Percentiles rank a stretch among this genome's conserved stretches.
Conservation (phyloP, 2,329 filamentous ascomycete genomes). For the Beauveria sp. region DNA sequence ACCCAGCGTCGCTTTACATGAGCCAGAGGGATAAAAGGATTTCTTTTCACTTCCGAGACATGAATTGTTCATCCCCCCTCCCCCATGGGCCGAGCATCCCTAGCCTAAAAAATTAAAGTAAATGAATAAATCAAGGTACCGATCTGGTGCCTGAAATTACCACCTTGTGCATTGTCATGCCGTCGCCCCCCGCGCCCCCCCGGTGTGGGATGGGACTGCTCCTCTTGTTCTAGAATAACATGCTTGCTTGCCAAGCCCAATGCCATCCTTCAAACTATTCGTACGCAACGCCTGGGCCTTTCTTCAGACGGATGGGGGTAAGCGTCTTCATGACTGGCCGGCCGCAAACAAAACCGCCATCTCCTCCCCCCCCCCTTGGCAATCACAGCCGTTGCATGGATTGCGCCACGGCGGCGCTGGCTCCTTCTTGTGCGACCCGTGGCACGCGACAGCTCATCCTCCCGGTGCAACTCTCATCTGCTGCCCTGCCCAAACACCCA, state of each 20-base stretch:
- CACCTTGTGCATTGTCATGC: neutral
- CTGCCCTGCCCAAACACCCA: neutral
- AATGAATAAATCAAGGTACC: neutral
- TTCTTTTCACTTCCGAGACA: neutral
- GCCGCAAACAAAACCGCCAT: neutral
- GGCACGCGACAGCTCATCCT: neutral
- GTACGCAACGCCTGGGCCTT: too few species aligned
- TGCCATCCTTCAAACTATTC: too few species aligned
- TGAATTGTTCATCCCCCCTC: neutral
- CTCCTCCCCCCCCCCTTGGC: too few species aligned
- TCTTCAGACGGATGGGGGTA: neutral
- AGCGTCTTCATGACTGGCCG: neutral
- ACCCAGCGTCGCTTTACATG: too few species aligned
- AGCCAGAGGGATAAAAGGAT: neutral
- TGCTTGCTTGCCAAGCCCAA: too few species aligned
- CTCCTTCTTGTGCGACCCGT: neutral
- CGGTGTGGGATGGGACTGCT: too few species aligned
- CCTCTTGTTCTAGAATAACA: neutral
- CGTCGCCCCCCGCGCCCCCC: neutral
- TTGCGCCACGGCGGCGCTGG: too few species aligned
- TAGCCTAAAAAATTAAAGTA: neutral
- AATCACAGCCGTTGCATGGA: too few species aligned
- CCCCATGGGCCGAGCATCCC: neutral
- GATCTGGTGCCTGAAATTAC: conserved; percentile 6
- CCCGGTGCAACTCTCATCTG: neutral